Percentiles rank a stretch among this genome's conserved stretches.
These are phyloP conservation scores for Rhododendron molle DNA, from an alignment of 148 eudicot genomes.

Conservation along the genomic window DNA sequence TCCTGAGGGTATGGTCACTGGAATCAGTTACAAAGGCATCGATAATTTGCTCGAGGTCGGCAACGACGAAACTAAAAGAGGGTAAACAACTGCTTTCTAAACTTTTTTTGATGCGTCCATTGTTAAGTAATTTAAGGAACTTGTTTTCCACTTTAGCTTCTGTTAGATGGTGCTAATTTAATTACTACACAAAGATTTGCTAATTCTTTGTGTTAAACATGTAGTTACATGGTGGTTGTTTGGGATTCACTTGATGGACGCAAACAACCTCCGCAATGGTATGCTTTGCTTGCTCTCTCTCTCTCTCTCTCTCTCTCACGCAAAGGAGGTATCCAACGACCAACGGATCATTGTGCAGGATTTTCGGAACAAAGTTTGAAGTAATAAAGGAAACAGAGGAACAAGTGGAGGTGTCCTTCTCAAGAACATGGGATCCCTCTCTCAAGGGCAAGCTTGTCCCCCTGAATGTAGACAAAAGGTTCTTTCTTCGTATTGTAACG, in stretches of 20 bases:
- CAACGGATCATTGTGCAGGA: constrained; percentile 34
- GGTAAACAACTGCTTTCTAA: constrained; percentile 33
- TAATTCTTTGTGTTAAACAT: background rate
- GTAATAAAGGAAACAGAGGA: constrained; percentile 60
- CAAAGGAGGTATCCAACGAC: background rate
- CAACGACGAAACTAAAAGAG: constrained; percentile 59
- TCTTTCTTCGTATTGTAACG: background rate
- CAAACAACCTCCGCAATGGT: constrained; percentile 44
- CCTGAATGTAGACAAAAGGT: constrained; percentile 86
- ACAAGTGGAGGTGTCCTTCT: constrained; percentile 78
- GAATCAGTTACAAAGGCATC: constrained; percentile 56
- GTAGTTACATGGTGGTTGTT: constrained; percentile 66
- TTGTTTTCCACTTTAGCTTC: background rate
- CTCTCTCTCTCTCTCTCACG: constrained; percentile 5
- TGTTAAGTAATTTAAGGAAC: background rate
- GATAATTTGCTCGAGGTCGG: constrained; percentile 68
- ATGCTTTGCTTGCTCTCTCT: background rate
- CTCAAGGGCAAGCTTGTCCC: constrained; percentile 53
- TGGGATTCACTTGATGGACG: constrained; percentile 61
- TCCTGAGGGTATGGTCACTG: constrained; percentile 71
- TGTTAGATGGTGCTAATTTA: background rate
- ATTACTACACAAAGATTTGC: background rate
- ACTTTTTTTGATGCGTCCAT: background rate
- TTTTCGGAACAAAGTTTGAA: constrained; percentile 49
- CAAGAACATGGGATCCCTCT: constrained; percentile 69